Base-by-base conservation (phyloP, 2,329 filamentous ascomycete species). In the Colletotrichum theobromicola region DNA sequence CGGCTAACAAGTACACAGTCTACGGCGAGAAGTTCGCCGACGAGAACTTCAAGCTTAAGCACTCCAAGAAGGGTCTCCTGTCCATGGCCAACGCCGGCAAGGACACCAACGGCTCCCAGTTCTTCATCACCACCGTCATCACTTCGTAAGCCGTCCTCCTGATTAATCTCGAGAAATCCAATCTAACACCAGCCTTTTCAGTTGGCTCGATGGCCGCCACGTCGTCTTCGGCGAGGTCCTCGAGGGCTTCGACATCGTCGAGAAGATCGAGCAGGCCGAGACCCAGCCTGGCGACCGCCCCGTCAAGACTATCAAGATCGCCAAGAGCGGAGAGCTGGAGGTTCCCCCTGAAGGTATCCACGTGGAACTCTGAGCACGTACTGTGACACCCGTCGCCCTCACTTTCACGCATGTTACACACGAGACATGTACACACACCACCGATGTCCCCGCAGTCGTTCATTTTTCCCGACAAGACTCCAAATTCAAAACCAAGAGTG, bases 11-110 rank as follows among this genome's bases (percentile, higher is more conserved):
- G 21, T 7, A 15, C 7, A n/a, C 77, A 93, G 91, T 97, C 88
- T 97, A 96, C 84, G 94, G 94, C 81, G 89, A 91, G 80, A 94
- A 94, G 87, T 97, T 97, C 87, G 86, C 91, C 78, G 94, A 97
- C 81, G 94, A 97, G 92, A 97, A 96, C 93, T 97, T 97, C 91
- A 96, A 97, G 93, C 90, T 96, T 83, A 96, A 95, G 90, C 95
- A 97, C 92, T 91, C 90, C 88, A 95, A 95, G 91, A 93, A 92
- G 85, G 94, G 94, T 81, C 87, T 95, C 66, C 88, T 97, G 78
- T 95, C 93, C 85, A 97, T 95, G 94, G 94, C 94, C 85, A 96
- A 96, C 87, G 91, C 94, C 75, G 94, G 94, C 84, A 91, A 92
- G 84, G 94, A 97, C 85, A 97, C 94, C 88, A 96, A 96, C 83